phyloP scores from a whole-genome alignment of 2,329 filamentous ascomycete species.

The Knufia fluminis region DNA sequence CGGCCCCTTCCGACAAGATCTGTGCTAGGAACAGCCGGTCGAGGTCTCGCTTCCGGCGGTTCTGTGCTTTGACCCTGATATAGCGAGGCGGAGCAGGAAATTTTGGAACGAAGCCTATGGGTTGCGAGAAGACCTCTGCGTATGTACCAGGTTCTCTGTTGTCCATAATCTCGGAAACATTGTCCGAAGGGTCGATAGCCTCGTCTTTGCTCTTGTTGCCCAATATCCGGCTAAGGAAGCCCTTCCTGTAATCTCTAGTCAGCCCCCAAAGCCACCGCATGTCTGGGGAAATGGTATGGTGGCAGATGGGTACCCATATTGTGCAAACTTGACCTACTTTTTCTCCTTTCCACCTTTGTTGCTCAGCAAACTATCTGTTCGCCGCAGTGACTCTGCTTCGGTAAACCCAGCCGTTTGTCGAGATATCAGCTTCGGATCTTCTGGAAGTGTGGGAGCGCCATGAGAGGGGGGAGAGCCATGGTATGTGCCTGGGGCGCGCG shows the following conservation, averaged over 20 bases:
- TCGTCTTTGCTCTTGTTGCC: conserved; percentile 62
- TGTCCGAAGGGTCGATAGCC: conserved; percentile 32
- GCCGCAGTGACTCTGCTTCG: conserved; percentile 4
- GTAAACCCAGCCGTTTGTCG: not conserved
- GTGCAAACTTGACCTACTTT: conserved; percentile 14
- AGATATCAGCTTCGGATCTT: not conserved
- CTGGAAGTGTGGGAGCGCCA: not conserved
- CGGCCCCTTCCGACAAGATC: conserved; percentile 61
- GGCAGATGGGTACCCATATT: too few species aligned
- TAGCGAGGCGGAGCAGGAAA: conserved; percentile 86
- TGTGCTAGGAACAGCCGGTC: conserved; percentile 85
- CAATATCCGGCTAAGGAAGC: conserved; percentile 80
- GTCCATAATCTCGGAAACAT: conserved; percentile 61
- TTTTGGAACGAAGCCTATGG: conserved; percentile 72
- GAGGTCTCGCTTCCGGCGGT: conserved; percentile 75
- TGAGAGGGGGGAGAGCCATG: conserved; percentile 1
- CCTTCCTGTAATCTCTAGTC: conserved; percentile 52
- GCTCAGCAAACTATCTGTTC: conserved; percentile 6
- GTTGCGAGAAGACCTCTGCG: conserved; percentile 70
- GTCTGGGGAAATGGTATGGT: too few species aligned
- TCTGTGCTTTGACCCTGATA: conserved; percentile 71
- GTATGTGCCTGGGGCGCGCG: conserved; percentile 2
- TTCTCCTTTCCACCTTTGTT: conserved; percentile 17
- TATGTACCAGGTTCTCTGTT: conserved; percentile 71
- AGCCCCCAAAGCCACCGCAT: conserved; percentile 6